Percentiles rank a stretch among this genome's conserved stretches.
phyloP scores from a whole-genome alignment of 129 eudicot species.

The carrot (Daucus carota) region DNA sequence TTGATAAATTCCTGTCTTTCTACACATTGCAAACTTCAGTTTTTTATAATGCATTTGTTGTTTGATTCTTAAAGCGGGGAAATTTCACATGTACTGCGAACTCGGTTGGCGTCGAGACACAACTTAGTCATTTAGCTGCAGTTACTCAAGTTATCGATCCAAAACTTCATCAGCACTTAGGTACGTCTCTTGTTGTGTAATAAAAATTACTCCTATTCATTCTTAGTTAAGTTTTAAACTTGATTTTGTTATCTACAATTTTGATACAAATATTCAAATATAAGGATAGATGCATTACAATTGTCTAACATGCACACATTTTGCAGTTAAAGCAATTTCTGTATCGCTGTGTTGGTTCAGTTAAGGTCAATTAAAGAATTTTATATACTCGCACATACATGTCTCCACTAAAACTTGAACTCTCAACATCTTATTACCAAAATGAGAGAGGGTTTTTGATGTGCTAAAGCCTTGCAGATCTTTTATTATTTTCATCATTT shows the following conservation, averaged over 20 bases:
- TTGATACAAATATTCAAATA: background rate
- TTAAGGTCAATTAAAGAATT: background rate
- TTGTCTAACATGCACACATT: background rate
- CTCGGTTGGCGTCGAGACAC: constrained; percentile 73
- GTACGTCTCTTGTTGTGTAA: constrained; percentile 21
- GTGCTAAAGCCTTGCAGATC: background rate
- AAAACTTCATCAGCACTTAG: constrained; percentile 78
- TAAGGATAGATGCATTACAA: background rate
- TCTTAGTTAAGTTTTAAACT: background rate
- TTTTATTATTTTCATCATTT: background rate
- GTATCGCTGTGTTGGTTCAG: background rate
- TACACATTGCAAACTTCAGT: background rate
- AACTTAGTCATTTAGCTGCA: constrained; percentile 51
- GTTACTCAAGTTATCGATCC: constrained; percentile 68
- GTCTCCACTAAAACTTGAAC: background rate
- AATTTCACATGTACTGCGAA: constrained; percentile 74
- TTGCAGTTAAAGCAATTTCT: background rate
- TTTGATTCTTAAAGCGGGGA: constrained; percentile 53
- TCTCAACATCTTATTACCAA: background rate
- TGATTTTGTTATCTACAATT: background rate
- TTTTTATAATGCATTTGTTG: constrained; percentile 5
- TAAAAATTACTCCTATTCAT: background rate
- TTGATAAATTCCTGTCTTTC: constrained; percentile 1
- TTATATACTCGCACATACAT: background rate
- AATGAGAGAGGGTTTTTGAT: background rate